Base-by-base conservation (phyloP, 1,284 basidiomycete genomes). In the Irpex lacteus region DNA sequence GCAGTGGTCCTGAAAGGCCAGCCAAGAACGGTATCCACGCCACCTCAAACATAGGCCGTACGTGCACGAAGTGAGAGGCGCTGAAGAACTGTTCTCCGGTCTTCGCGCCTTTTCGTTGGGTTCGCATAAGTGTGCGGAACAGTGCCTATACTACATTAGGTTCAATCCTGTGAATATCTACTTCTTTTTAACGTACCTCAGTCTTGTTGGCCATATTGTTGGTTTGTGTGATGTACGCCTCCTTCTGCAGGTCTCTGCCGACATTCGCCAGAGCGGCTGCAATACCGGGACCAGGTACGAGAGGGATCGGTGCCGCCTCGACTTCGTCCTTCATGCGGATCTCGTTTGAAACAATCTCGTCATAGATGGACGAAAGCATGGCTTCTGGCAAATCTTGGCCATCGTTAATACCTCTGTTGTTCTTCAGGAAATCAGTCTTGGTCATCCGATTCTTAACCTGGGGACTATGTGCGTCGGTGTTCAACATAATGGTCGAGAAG, bases 251-350 rank as follows among this genome's bases (percentile, higher is more conserved):
- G 77, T 98, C 95, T 64, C 96, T 82, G 1, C 96, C 96, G 38
- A 98, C 95, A 65, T 88, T 91, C 1, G 92, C 93, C 13, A 98
- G 78, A 5, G 90, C 91, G 67, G 84, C 88, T 0, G 93, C 90
- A 50, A 97, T 77, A 9, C 95, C 95, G 38, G 90, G 86, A 8
- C 86, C 84, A 47, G 87, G 74, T 0, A 81, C 73, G 5, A 83
- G 77, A 57, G 82, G 71, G 34, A 75, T 74, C 13, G 83, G 70
- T 9, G 78, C 78, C 44, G 86, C 80, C 69, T 95, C 95, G 34
- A 95, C 80, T 77, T 98, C 96, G 71, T 98, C 96, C 79, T 98
- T 98, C 96, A 98, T 98, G 70, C 93, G 86, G 72, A 98, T 98
- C 77, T 98, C 96, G 71, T 98, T 95, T 54, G 77, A 82, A 60